Conservation (phyloP, 2,329 filamentous ascomycete genomes). For the Cladosporium sp. region DNA sequence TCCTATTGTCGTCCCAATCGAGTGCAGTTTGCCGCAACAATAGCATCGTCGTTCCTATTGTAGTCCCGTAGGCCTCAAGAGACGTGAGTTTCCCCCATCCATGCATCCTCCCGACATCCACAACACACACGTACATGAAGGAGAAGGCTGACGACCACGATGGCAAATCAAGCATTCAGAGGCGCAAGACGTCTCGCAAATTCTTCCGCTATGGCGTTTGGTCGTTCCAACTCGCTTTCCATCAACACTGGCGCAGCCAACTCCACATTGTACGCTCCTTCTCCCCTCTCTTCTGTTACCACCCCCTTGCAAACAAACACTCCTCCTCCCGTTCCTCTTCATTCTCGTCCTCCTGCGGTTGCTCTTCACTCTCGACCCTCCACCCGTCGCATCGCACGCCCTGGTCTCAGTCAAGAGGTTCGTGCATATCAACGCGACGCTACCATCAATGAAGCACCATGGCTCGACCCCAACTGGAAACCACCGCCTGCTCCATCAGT, state of each 20-base stretch:
- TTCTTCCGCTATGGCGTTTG: conserved; percentile 37
- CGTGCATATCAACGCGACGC: neutral
- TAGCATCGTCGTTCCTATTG: neutral
- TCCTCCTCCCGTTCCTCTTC: neutral
- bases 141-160: conserved; percentile 8
- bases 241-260: conserved; percentile 51
- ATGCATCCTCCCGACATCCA: neutral
- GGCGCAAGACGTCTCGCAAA: neutral
- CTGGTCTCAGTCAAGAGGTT: too few species aligned
- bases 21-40: neutral
- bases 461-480: conserved; percentile 18
- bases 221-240: conserved; percentile 47
- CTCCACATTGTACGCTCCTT: conserved; percentile 30
- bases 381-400: too few species aligned
- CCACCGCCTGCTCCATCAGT: neutral
- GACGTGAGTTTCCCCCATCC: neutral
- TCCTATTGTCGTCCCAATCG: neutral
- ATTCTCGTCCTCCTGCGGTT: neutral
- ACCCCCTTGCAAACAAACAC: neutral
- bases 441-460: conserved; percentile 22
- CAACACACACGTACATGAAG: neutral
- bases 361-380: too few species aligned
- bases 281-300: conserved; percentile 1
- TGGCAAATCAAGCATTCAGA: neutral
- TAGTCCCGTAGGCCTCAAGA: neutral